phyloP scores from a whole-genome alignment of 306 rosid genomes.

The Cucurbita ficifolia region DNA sequence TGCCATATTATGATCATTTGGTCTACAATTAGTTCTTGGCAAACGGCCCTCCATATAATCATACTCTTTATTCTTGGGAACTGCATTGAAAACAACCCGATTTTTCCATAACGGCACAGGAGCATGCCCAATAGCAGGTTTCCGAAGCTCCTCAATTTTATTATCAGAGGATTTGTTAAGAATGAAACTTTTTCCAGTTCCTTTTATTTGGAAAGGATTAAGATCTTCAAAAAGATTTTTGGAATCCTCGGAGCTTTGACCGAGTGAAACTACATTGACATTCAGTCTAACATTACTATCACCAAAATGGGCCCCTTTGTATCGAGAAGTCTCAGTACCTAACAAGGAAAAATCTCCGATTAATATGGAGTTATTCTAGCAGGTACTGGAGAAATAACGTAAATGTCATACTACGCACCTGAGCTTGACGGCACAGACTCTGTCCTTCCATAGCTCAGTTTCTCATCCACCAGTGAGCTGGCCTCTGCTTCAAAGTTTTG shows the following conservation, averaged over 20 bases:
- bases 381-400: conserved; percentile 25
- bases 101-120: conserved; percentile 71
- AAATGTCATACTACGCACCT: conserved; percentile 26
- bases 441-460: conserved; percentile 33
- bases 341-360: conserved; percentile 30
- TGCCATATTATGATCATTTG: conserved; percentile 45
- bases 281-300: conserved; percentile 62
- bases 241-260: conserved; percentile 53
- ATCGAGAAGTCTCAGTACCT: conserved; percentile 34
- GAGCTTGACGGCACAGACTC: conserved; percentile 30
- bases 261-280: conserved; percentile 71
- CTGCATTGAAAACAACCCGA: conserved; percentile 56
- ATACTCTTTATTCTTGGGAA: conserved; percentile 43
- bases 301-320: conserved; percentile 57
- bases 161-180: conserved; percentile 49
- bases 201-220: conserved; percentile 81
- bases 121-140: conserved; percentile 43
- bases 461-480: conserved; percentile 30
- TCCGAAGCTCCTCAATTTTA: conserved; percentile 46
- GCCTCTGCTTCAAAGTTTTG: conserved; percentile 28
- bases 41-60: conserved; percentile 22
- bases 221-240: conserved; percentile 76
- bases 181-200: conserved; percentile 55
- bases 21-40: conserved; percentile 36
- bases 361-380: conserved; percentile 28